Base-by-base conservation (phyloP, 495 filamentous ascomycete genomes). In the Penicillium manginii region DNA sequence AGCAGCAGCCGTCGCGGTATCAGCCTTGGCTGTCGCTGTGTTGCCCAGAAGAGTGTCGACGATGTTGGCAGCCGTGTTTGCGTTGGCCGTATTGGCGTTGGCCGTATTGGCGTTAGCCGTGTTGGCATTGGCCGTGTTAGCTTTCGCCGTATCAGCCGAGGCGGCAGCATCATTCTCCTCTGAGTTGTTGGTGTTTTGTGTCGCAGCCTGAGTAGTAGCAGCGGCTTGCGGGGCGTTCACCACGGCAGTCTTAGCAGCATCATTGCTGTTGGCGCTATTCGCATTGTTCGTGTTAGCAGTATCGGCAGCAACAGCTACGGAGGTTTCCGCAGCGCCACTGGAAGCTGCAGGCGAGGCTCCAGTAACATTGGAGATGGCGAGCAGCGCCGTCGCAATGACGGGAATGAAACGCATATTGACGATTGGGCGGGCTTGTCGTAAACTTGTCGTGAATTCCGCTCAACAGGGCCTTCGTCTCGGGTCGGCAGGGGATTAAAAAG, bases 361-460 rank as follows among this genome's bases (percentile, higher is more conserved):
- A 29, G 53, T 55, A 43, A 66, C 63, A 45, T 66, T 67, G 17
- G 47, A 26, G 39, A 57, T 40, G 31, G 66, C 56, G 50, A 69
- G 57, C 54, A 69, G 51, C 37, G 66, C 63, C 31, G 66, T 69
- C 48, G 66, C 58, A 10, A 69, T n/a, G 42, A 63, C 64, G 32
- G 66, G 63, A 54, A 69, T 54, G 49, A 69, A 64, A 66, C 66
- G 66, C 66, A 69, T 69, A 33, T 47, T 68, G 63, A 51, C 51
- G 50, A 48, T 18, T 48, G 42, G 45, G 39, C 32, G 45, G 64
- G 54, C 40, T 37, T 53, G 33, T 56, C 37, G 33, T 59, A 29
- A 32, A 56, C 37, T 45, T 49, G 26, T 29, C 26, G 35, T 39
- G 35, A n/a, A 17, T 43, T 43, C 40, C 40, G 46, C 62, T 47